Evolutionary conservation across 805 yeast species (phyloP).

Genomic region (Starmerella stigmatis): DNA sequence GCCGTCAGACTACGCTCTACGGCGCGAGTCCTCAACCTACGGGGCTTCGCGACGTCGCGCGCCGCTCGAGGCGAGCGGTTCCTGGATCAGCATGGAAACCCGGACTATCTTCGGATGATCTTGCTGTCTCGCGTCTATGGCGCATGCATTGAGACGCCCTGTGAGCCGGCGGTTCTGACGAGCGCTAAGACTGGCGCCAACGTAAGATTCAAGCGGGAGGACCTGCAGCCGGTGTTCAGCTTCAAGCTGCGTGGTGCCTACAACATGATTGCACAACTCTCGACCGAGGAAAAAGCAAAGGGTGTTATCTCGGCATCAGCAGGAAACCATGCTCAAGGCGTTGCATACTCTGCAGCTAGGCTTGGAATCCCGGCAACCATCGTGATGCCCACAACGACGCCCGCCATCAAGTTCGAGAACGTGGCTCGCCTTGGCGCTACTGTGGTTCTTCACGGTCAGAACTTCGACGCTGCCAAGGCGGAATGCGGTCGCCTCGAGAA

Average conservation of each 20-base stretch:
- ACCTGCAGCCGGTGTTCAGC: conserved; percentile 85
- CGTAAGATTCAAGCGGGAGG: conserved; percentile 80
- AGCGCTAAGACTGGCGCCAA: conserved; percentile 67
- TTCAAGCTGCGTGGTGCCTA: conserved; percentile 96
- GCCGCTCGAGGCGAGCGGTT: conserved; percentile 1
- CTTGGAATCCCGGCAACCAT: conserved; percentile 88
- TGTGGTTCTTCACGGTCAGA: conserved; percentile 87
- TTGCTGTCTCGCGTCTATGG: conserved; percentile 91
- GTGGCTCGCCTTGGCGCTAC: conserved; percentile 89
- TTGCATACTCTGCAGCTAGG: conserved; percentile 79
- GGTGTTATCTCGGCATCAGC: conserved; percentile 99
- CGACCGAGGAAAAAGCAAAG: conserved; percentile 45
- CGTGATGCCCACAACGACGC: conserved; percentile 97
- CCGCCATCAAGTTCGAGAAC: conserved; percentile 84
- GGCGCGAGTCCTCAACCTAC: background rate
- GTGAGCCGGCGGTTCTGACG: conserved; percentile 61
- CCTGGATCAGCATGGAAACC: conserved; percentile 41
- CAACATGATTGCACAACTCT: conserved; percentile 84
- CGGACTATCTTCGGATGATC: conserved; percentile 88
- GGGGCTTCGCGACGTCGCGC: background rate
- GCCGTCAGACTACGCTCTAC: background rate
- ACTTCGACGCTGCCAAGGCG: conserved; percentile 86
- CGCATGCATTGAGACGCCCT: conserved; percentile 83
- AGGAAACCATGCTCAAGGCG: conserved; percentile 99
- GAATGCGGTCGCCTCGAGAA: conserved; percentile 69